Conservation (phyloP, 2,329 filamentous ascomycete genomes). For the Bertia moriformis region DNA sequence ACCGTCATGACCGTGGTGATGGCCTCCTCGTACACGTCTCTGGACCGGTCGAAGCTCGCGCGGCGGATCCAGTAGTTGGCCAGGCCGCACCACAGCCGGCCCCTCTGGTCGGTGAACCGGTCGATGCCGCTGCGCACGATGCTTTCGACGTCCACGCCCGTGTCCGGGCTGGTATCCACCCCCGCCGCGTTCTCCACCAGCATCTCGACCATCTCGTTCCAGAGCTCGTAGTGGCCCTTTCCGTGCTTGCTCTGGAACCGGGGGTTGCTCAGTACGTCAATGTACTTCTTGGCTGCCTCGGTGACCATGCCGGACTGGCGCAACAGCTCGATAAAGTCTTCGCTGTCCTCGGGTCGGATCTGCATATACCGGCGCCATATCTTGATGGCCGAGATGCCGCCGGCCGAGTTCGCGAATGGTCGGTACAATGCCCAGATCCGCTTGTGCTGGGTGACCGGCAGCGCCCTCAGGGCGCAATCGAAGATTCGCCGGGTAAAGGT, state of each 20-base stretch:
- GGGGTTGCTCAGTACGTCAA: conserved; percentile 79
- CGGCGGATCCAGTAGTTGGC: conserved; percentile 93
- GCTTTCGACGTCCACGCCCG: conserved; percentile 75
- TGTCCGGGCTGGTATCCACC: conserved; percentile 66
- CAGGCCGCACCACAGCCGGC: conserved; percentile 85
- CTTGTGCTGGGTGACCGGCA: conserved; percentile 89
- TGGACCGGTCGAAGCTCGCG: conserved; percentile 79
- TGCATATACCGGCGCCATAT: conserved; percentile 96
- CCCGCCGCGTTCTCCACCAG: conserved; percentile 81
- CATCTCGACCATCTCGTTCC: conserved; percentile 93
- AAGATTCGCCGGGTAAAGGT: conserved; percentile 77
- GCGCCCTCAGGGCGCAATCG: conserved; percentile 76
- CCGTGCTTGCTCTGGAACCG: conserved; percentile 83
- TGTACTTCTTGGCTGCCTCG: conserved; percentile 81
- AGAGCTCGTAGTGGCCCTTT: conserved; percentile 90
- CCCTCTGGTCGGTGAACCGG: conserved; percentile 82
- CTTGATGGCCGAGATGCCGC: conserved; percentile 77
- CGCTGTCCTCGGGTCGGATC: conserved; percentile 83
- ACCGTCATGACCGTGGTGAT: conserved; percentile 98
- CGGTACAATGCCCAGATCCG: conserved; percentile 87
- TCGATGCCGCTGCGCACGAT: conserved; percentile 87
- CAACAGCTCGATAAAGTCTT: conserved; percentile 87
- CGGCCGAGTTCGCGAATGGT: conserved; percentile 80
- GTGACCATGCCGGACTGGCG: conserved; percentile 71
- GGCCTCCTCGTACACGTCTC: conserved; percentile 89